Conservation (phyloP, 2,329 filamentous ascomycete genomes). For the Fusarium domesticum region DNA sequence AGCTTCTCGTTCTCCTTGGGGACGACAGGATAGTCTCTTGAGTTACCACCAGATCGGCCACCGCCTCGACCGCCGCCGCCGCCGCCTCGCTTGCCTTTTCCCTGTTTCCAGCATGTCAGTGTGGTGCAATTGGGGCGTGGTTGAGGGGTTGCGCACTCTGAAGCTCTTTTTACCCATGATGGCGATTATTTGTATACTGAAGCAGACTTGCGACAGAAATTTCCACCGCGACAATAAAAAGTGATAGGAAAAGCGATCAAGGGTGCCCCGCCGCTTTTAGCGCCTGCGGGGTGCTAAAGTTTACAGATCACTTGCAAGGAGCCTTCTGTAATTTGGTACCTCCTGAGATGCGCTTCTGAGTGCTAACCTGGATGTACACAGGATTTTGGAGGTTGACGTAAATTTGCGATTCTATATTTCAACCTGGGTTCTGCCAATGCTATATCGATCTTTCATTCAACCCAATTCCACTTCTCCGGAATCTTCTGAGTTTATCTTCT, state of each 20-base stretch:
- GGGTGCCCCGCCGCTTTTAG: constrained; percentile 22
- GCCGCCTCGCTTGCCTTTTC: constrained; percentile 38
- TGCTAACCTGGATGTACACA: background rate
- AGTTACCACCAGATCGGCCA: constrained; percentile 24
- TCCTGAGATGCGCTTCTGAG: background rate
- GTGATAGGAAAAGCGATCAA: background rate
- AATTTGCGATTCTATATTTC: too few relatives aligned
- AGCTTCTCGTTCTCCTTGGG: constrained; percentile 79
- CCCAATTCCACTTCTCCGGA: too few relatives aligned
- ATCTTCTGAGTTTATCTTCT: too few relatives aligned
- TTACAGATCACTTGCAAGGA: background rate
- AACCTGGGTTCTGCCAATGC: too few relatives aligned
- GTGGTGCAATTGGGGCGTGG: constrained; percentile 10
- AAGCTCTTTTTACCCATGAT: constrained; percentile 40
- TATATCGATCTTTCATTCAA: too few relatives aligned
- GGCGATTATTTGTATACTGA: constrained; percentile 24
- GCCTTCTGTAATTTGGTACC: background rate
- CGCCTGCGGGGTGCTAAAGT: constrained; percentile 4
- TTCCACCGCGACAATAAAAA: constrained; percentile 19
- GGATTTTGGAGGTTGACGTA: too few relatives aligned
- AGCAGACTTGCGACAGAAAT: constrained; percentile 28
- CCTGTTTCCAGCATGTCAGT: constrained; percentile 28
- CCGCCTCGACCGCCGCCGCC: constrained; percentile 36
- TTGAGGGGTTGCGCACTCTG: constrained; percentile 27
- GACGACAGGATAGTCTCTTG: constrained; percentile 44